Percentiles rank a stretch among this genome's conserved stretches.
Conservation (phyloP, 2,329 filamentous ascomycete genomes). For the Sclerotinia nivalis region DNA sequence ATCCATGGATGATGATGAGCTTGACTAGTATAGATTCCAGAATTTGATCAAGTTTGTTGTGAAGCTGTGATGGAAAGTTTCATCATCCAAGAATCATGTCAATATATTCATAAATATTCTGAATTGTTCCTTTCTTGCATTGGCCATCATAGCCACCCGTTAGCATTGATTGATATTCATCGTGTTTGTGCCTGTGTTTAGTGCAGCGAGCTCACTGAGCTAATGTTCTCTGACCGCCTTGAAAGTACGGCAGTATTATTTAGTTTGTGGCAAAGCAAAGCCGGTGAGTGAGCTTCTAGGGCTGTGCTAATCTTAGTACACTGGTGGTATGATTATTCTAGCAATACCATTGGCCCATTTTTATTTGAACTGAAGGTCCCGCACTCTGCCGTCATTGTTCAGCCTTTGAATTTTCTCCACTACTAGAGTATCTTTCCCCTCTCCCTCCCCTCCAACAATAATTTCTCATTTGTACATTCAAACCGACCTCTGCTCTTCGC, state of each 20-base stretch:
- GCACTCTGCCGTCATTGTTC: constrained; percentile 9
- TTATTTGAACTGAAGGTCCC: neutral
- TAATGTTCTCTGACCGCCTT: neutral
- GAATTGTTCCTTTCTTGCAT: neutral
- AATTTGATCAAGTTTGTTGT: neutral
- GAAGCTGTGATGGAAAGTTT: neutral
- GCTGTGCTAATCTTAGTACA: neutral
- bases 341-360: neutral
- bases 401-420: constrained; percentile 11
- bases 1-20: neutral
- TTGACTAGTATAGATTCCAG: neutral
- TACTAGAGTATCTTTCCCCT: neutral
- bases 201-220: no score
- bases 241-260: neutral
- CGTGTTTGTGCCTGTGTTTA: no score
- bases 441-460: neutral
- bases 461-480: no score
- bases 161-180: neutral
- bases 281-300: neutral
- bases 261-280: neutral
- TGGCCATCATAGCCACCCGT: neutral
- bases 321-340: neutral
- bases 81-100: neutral
- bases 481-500: no score
- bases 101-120: neutral